Evolutionary conservation across 495 filamentous ascomycete genomes (phyloP).

Genomic region (Terfezia claveryi): DNA sequence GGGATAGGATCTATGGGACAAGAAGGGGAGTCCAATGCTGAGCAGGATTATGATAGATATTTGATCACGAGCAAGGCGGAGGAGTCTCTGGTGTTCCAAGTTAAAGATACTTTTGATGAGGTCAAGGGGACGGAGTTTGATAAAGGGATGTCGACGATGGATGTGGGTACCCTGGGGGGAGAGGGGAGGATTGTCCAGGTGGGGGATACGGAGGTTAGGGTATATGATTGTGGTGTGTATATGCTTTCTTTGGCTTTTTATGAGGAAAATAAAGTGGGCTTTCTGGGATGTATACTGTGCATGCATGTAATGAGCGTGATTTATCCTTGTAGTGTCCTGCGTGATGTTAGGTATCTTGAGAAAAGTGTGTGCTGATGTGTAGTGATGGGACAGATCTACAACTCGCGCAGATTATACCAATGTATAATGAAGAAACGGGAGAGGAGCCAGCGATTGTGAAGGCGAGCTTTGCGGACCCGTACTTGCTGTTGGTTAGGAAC

Average conservation of each 20-base stretch:
- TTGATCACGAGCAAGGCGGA: constrained; percentile 45
- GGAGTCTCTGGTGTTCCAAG: constrained; percentile 19
- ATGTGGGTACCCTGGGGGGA: constrained; percentile 53
- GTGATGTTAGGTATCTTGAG: not conserved
- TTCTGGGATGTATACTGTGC: no score
- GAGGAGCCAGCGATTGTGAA: constrained; percentile 50
- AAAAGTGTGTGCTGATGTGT: not conserved
- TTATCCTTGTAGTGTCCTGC: not conserved
- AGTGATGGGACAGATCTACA: constrained; percentile 40
- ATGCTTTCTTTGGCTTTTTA: constrained; percentile 6
- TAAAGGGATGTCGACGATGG: constrained; percentile 58
- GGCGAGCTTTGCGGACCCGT: constrained; percentile 74
- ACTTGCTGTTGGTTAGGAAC: constrained; percentile 62
- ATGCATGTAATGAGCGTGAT: no score
- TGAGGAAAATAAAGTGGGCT: constrained; percentile 4
- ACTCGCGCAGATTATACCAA: constrained; percentile 69
- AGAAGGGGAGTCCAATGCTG: constrained; percentile 17
- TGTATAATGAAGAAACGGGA: constrained; percentile 69
- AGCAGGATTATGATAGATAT: constrained; percentile 41
- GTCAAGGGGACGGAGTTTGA: constrained; percentile 65
- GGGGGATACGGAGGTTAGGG: constrained; percentile 58
- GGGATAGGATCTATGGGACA: not conserved
- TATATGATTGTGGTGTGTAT: constrained; percentile 62
- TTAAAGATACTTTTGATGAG: constrained; percentile 37
- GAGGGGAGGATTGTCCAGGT: constrained; percentile 66